These are phyloP conservation scores for Fusarium ambrosium DNA, from an alignment of 2,329 filamentous ascomycete species.

Conservation along the genomic window DNA sequence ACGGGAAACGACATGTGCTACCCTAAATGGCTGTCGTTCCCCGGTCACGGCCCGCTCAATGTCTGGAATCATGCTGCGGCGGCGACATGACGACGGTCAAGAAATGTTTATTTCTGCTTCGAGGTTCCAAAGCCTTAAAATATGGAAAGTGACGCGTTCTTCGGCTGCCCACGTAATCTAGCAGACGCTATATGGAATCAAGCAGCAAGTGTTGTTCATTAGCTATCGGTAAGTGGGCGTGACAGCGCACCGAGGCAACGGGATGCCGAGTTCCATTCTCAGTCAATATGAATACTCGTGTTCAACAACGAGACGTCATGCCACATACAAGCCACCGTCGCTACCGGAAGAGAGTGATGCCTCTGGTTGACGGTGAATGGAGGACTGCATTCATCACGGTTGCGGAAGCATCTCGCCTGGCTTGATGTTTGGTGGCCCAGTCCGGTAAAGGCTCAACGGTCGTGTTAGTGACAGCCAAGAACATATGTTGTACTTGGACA, in stretches of 20 bases:
- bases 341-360: neutral
- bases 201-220: neutral
- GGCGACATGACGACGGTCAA: neutral
- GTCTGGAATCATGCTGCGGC: neutral
- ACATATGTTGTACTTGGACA: neutral
- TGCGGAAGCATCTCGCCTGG: neutral
- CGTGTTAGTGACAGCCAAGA: neutral
- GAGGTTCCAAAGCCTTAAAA: neutral
- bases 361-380: neutral
- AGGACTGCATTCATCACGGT: neutral
- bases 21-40: slow-evolving; percentile 19
- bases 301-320: neutral
- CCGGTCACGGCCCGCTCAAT: slow-evolving; percentile 8
- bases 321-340: neutral
- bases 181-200: neutral
- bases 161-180: neutral
- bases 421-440: neutral
- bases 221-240: neutral
- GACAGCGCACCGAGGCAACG: neutral
- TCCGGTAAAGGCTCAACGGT: neutral
- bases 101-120: neutral
- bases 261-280: slow-evolving; percentile 1
- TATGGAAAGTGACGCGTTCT: neutral
- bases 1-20: slow-evolving; percentile 16
- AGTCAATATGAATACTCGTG: neutral